phyloP scores from a whole-genome alignment of 345 rosid species.

The Stellera chamaejasme region DNA sequence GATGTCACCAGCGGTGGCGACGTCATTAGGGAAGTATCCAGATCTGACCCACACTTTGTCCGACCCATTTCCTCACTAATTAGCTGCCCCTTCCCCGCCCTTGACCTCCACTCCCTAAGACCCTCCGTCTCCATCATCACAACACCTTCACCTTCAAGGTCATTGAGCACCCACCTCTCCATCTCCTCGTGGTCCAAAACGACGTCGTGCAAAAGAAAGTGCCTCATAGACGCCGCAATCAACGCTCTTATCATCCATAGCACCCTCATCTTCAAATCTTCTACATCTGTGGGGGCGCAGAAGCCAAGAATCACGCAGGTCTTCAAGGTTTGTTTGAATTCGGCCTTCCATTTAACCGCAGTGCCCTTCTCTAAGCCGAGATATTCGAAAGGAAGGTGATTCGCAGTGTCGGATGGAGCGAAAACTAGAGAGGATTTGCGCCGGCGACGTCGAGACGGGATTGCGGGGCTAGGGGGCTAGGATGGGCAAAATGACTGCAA shows the following conservation, averaged over 20 bases:
- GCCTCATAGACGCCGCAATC: neutral
- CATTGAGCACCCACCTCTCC: neutral
- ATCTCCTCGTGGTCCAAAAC: neutral
- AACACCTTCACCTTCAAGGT: neutral
- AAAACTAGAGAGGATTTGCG: conserved; percentile 1
- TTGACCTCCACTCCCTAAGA: neutral
- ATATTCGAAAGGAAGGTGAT: neutral
- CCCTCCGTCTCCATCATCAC: neutral
- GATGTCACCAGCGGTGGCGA: too few species aligned
- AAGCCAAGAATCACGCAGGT: too few species aligned
- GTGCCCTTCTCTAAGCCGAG: neutral
- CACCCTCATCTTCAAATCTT: neutral
- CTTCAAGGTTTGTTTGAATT: neutral
- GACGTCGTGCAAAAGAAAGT: neutral
- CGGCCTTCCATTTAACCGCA: neutral
- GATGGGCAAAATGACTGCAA: too few species aligned
- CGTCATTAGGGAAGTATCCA: too few species aligned
- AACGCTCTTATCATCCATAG: neutral
- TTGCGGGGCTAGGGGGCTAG: neutral
- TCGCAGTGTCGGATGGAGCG: neutral
- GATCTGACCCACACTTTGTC: too few species aligned
- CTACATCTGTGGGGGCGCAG: neutral
- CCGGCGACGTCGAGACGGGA: neutral
- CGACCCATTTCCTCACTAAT: too few species aligned
- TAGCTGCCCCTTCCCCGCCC: neutral